Evolutionary conservation across 2,329 filamentous ascomycete genomes (phyloP), one percentile per base, ranked within the genome.

Genomic region (Xylariaceae sp.): DNA sequence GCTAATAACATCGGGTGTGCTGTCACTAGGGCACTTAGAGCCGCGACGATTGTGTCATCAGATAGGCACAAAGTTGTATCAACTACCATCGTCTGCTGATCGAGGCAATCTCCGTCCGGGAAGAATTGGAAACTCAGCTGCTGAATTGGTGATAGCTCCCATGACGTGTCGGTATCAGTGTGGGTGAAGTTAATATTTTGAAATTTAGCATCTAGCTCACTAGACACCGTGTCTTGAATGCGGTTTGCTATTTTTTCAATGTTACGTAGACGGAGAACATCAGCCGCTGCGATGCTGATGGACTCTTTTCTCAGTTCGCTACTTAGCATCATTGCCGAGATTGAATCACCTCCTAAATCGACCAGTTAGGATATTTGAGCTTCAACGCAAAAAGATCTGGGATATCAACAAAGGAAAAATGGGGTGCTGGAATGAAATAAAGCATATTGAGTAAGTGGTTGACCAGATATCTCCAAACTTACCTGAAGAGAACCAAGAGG

Each of bases 71-170:
- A 21, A n/a, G 16, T 33, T 8, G 47, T 51, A 3, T 39, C 48
- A 15, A 45, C 48, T 18, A 45, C 33, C 40, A 51, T 51, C 8
- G 26, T 45, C 33, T 51, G 48, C 20, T 51, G 40, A 18, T 51
- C 48, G 24, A 51, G 39, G 40, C 32, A 9, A 24, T 51, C 48
- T 23, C 48, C 48, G 13, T 51, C 26, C 20, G 48, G 24, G 20
- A 16, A 23, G 21, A 51, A 45, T n/a, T 51, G 40, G n/a, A 51
- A 51, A 37, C 48, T 51, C 16, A 51, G 40, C 24, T 51, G 40
- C 41, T 45, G 48, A 24, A 51, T 51, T 39, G 48, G 48, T 15
- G 48, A 51, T 32, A 51, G 15, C 10, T 39, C 48, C 40, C 48
- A 51, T 4, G n/a, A 32, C 11, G 39, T n/a, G 8, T 41, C 32